These are phyloP conservation scores for Truncatella angustata DNA, from an alignment of 2,329 filamentous ascomycete genomes.

Conservation along the genomic window DNA sequence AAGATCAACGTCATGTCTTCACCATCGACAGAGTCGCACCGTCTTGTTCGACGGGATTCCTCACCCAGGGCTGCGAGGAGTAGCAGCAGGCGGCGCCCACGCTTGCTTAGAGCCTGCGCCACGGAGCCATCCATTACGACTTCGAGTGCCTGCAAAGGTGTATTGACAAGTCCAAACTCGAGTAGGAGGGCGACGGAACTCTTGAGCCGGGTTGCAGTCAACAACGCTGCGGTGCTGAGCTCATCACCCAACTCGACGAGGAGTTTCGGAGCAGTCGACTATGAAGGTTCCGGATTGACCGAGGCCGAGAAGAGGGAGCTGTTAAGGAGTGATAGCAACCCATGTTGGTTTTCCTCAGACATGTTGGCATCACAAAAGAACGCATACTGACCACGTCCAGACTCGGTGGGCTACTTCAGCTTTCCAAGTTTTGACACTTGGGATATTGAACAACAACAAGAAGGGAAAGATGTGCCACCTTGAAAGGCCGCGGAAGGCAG, in stretches of 20 bases:
- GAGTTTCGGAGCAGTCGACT: constrained; percentile 33
- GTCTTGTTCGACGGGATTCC: constrained; percentile 36
- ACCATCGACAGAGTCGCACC: constrained; percentile 32
- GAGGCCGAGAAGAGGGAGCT: constrained; percentile 18
- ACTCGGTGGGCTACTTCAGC: constrained; percentile 63
- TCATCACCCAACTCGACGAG: constrained; percentile 32
- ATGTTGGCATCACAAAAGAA: not conserved
- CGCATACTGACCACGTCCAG: constrained; percentile 17
- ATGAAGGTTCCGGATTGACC: constrained; percentile 17
- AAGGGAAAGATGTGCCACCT: constrained; percentile 32
- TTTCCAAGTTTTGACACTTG: constrained; percentile 73
- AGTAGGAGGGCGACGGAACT: constrained; percentile 53
- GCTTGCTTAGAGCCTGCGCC: constrained; percentile 51
- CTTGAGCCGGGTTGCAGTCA: constrained; percentile 51
- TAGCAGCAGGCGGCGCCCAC: constrained; percentile 44
- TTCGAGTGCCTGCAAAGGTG: constrained; percentile 50
- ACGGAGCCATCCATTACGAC: constrained; percentile 59
- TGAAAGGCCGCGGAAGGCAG: constrained; percentile 13
- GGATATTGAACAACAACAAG: constrained; percentile 44
- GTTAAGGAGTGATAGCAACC: constrained; percentile 12
- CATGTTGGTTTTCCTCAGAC: constrained; percentile 19
- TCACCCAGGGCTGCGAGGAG: constrained; percentile 32
- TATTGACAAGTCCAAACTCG: constrained; percentile 47
- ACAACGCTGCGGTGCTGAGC: constrained; percentile 34
- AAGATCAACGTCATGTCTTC: constrained; percentile 38